Evolutionary conservation across 805 yeast genomes (phyloP).

Genomic region (Debaryomyces maramus): DNA sequence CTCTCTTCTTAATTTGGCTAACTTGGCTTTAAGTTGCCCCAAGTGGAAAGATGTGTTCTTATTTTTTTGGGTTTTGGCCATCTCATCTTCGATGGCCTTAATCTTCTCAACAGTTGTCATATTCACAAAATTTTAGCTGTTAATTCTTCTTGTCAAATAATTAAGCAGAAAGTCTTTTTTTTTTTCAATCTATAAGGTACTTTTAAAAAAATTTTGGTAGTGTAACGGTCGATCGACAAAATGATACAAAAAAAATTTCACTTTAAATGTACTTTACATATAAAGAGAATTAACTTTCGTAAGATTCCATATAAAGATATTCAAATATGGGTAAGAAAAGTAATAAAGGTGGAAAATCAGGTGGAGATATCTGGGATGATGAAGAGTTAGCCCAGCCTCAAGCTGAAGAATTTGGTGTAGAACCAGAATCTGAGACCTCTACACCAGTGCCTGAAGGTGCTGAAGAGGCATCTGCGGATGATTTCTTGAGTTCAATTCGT

Average conservation of each 20-base stretch:
- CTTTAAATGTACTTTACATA: background rate
- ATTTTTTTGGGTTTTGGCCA: constrained; percentile 97
- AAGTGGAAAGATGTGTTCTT: constrained; percentile 96
- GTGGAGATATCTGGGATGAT: constrained; percentile 80
- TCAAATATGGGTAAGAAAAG: constrained; percentile 52
- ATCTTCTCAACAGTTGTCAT: constrained; percentile 59
- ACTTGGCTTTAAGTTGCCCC: constrained; percentile 95
- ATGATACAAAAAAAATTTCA: constrained; percentile 18
- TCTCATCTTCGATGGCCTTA: constrained; percentile 91
- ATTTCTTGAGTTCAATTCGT: constrained; percentile 78
- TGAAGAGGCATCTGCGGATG: constrained; percentile 21
- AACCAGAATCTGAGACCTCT: constrained; percentile 43
- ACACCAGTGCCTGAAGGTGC: constrained; percentile 17
- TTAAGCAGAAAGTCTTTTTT: too few relatives aligned
- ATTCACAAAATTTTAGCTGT: too few relatives aligned
- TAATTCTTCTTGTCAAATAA: too few relatives aligned
- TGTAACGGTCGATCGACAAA: constrained; percentile 11
- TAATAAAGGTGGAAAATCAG: constrained; percentile 61
- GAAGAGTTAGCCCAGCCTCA: constrained; percentile 47
- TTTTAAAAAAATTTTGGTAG: constrained; percentile 14
- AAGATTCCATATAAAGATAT: constrained; percentile 1
- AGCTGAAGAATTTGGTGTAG: constrained; percentile 34
- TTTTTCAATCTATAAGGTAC: constrained; percentile 4
- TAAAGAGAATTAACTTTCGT: background rate
- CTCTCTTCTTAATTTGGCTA: constrained; percentile 94